These are phyloP conservation scores for Nissolia schottii DNA, from an alignment of 306 rosid genomes.

Conservation along the genomic window DNA sequence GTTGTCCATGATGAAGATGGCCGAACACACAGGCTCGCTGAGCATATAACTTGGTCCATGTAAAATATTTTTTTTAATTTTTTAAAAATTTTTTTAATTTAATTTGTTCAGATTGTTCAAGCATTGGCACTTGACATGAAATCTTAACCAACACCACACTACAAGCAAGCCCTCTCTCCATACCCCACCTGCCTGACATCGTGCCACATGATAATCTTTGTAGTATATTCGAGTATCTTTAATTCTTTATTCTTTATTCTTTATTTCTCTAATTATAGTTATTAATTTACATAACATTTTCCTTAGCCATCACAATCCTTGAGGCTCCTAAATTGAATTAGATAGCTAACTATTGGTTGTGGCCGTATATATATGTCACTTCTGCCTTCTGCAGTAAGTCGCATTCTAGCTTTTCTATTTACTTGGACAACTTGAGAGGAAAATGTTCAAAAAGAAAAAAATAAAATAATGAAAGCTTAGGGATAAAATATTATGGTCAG, in stretches of 20 bases:
- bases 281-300: not conserved
- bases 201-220: not conserved
- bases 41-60: slow-evolving; percentile 34
- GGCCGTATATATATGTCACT: too few relatives aligned
- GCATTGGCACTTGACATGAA: slow-evolving; percentile 36
- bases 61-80: not conserved
- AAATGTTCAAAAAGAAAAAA: not conserved
- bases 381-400: not conserved
- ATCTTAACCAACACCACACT: slow-evolving; percentile 42
- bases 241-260: too few relatives aligned
- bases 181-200: not conserved
- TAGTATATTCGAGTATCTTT: not conserved
- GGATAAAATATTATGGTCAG: not conserved
- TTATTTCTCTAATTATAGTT: too few relatives aligned
- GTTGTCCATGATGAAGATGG: slow-evolving; percentile 39
- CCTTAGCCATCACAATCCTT: not conserved
- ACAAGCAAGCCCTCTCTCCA: slow-evolving; percentile 28
- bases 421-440: not conserved
- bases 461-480: too few relatives aligned
- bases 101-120: not conserved
- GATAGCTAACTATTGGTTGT: not conserved
- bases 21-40: slow-evolving; percentile 22
- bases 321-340: not conserved
- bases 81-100: too few relatives aligned
- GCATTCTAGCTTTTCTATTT: not conserved